Evolutionary conservation across 75 land plant genomes (phyloP), one percentile per base, ranked within the genome.

Genomic region (Picea glauca): DNA sequence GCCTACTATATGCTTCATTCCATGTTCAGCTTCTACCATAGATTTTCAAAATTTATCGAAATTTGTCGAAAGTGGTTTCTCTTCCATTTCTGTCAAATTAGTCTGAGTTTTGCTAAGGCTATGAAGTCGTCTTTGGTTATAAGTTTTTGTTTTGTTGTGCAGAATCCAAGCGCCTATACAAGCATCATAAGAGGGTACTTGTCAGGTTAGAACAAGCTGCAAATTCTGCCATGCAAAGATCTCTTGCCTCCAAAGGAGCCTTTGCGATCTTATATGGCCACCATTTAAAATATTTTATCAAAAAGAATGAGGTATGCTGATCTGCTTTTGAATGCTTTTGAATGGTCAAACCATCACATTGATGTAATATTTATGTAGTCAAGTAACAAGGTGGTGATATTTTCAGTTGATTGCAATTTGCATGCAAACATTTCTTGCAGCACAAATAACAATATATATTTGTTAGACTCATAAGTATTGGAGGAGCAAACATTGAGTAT

Each of bases 151-250:
- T 72, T 30, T 83, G 60, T 31, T 60, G 63, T 78, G 76, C 86
- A 96, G 98, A 87, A 58, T 83, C 86, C 35, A 86, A 80, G 62
- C 92, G 88, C 21, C 88, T 87, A 72, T 78, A 87, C 72, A 82
- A 85, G 79, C 82, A 88, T 33, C 85, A 89, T 50, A 90, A 85
- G 80, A 89, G 79, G 80, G 78, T 82, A 35, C 83, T 94, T 46
- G 78, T 94, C 67, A 88, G 99, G 72, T 79, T 97, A 86, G 99
- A 97, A 76, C 98, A 97, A 82, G 81, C 81, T 77, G 92, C 89
- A 20, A 62, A 72, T 75, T 60, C 99, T 78, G 87, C 78, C 23
- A 84, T 90, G 84, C 90, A 93, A 72, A 88, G 98, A 78, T 79
- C 88, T 23, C 90, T 95, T 63, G 85, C 89, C 60, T 68, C 85